Base-by-base conservation (phyloP, 2,329 filamentous ascomycete species). In the Diplocarpon rosae region DNA sequence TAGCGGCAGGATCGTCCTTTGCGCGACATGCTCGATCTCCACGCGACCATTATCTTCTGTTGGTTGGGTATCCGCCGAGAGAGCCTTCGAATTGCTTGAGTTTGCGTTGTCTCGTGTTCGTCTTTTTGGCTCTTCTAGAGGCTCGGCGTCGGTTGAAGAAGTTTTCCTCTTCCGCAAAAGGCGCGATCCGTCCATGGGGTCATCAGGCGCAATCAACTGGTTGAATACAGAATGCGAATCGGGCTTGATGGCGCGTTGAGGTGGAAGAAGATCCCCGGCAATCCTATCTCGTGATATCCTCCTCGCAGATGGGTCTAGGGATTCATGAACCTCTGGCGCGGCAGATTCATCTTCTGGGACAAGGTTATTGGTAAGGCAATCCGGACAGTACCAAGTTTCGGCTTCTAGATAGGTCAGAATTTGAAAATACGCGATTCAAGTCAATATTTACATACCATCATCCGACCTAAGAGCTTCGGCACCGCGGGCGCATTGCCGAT, bases 401-500 rank as follows among this genome's bases (percentile, higher is more conserved):
- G 69, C 65, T 63, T 75, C 76, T 80, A 56, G 28, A 28, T 11
- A 30, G 20, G 45, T 54, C 39, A 49, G 45, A 20, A 37, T 40
- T 27, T 17, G n/a, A n/a, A 34, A 20, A 37, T 20, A 36, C 47
- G 38, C 46, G 50, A 12, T 1, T 8, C 3, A 16, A 8, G 28
- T 13, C 34, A 31, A 32, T 43, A 39, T 49, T 52, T 50, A 61
- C 73, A 63, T 73, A 88, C 85, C 75, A 63, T 80, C 73, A 49
- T 77, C 73, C 52, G 72, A 66, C 55, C 67, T 68, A 56, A 85
- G 66, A 52, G 76, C 76, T 47, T 75, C 75, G 61, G 78, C 76
- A 61, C 83, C 76, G 60, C 83, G 79, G 47, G 87, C 89, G 66
- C 90, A 95, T 73, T 92, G 83, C 63, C 83, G 80, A 69, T 96